Conservation (phyloP, 164 flowering plant genomes). For the Kalanchoe fedtschenkoi region DNA sequence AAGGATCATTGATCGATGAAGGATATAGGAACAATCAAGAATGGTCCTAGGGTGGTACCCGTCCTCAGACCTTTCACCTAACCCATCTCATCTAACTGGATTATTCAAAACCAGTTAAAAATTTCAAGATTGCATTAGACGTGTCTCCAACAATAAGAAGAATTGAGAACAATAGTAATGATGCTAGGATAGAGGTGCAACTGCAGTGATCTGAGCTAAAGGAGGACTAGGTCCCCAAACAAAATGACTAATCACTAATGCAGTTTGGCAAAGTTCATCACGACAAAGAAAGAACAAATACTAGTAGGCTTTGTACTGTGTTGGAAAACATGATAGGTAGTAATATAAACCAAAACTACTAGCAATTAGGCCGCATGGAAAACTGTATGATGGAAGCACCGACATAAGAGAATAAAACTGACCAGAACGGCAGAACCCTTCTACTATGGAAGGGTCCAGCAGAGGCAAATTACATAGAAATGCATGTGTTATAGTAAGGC, state of each 20-base stretch:
- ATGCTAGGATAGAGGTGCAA: not conserved
- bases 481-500: too few species aligned
- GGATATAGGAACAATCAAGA: not conserved
- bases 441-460: not conserved
- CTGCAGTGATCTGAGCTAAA: not conserved
- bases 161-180: not conserved
- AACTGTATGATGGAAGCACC: not conserved
- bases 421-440: not conserved
- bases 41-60: conserved; percentile 1
- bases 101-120: too few species aligned
- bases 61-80: not conserved
- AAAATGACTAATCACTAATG: not conserved
- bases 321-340: not conserved
- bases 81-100: not conserved
- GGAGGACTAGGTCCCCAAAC: not conserved
- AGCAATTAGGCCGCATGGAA: not conserved
- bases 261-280: not conserved
- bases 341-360: not conserved
- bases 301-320: not conserved
- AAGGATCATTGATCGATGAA: not conserved
- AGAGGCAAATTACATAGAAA: not conserved
- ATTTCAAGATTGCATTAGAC: not conserved
- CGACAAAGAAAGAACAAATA: not conserved
- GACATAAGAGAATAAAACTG: not conserved
- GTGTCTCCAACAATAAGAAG: not conserved